Conservation (phyloP, 2,329 filamentous ascomycete species). For the Aaosphaeria pasadenensis region DNA sequence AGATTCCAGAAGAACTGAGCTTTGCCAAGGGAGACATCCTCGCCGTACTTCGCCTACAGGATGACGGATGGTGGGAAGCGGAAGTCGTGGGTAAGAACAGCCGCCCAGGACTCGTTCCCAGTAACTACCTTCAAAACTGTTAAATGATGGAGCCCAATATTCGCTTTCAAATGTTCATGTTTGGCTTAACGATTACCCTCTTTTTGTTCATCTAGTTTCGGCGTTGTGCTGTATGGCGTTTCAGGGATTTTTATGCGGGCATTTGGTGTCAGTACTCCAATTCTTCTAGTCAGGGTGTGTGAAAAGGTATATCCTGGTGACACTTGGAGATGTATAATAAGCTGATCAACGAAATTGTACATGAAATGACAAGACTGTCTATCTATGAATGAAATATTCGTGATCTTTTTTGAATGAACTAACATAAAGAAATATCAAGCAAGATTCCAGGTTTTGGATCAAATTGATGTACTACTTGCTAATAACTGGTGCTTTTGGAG, state of each 20-base stretch:
- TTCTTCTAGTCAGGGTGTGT: background rate
- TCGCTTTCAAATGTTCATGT: background rate
- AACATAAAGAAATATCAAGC: no score
- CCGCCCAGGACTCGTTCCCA: constrained; percentile 59
- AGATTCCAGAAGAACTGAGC: constrained; percentile 90
- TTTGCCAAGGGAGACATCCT: constrained; percentile 92
- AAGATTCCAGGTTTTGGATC: no score
- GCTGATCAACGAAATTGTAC: background rate
- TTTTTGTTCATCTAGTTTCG: background rate
- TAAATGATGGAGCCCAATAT: constrained; percentile 13
- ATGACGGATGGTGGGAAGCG: constrained; percentile 99
- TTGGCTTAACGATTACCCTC: background rate
- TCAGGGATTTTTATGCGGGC: background rate
- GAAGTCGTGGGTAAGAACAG: constrained; percentile 70
- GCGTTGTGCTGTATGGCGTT: background rate
- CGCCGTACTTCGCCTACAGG: constrained; percentile 84
- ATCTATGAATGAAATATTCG: no score
- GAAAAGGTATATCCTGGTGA: background rate
- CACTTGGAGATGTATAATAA: background rate
- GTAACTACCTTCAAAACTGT: constrained; percentile 64
- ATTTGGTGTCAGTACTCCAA: background rate
- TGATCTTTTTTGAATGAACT: no score
- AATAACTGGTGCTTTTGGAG: no score
- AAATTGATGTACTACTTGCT: no score
- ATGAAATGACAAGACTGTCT: background rate